A percentile compares a stretch with the other conserved stretches of the same genome.
phyloP scores from a whole-genome alignment of 2,329 filamentous ascomycete species.

The Calonectria pseudoreteaudii region DNA sequence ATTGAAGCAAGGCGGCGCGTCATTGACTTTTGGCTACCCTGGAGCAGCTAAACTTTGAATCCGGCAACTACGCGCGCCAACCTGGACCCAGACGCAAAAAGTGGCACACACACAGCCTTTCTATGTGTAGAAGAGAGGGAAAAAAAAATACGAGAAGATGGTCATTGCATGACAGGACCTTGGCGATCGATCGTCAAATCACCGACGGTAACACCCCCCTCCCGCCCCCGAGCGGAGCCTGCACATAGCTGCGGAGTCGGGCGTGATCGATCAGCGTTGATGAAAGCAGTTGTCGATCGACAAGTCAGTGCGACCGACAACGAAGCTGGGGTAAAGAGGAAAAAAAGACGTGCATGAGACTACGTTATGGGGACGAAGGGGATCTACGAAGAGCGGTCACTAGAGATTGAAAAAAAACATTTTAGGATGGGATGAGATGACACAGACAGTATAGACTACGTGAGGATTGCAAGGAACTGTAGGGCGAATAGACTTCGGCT shows the following conservation, averaged over 20 bases:
- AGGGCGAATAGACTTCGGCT: constrained; percentile 3
- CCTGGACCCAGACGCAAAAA: background rate
- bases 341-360: background rate
- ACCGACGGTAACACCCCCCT: background rate
- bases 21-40: constrained; percentile 4
- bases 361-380: background rate
- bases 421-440: background rate
- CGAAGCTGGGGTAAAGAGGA: background rate
- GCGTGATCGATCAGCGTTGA: constrained; percentile 13
- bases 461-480: background rate
- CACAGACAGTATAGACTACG: background rate
- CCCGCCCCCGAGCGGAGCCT: background rate
- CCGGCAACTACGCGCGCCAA: background rate
- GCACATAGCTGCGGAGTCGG: constrained; percentile 12
- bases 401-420: background rate
- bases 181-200: constrained; percentile 17
- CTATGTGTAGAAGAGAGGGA: background rate
- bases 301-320: constrained; percentile 1
- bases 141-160: constrained; percentile 7
- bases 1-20: background rate
- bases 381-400: background rate
- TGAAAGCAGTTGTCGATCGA: constrained; percentile 20
- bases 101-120: background rate
- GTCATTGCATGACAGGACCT: background rate
- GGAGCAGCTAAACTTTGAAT: background rate